phyloP scores from a whole-genome alignment of 1,284 basidiomycete species.

The Sporisorium iseilematis-ciliati region DNA sequence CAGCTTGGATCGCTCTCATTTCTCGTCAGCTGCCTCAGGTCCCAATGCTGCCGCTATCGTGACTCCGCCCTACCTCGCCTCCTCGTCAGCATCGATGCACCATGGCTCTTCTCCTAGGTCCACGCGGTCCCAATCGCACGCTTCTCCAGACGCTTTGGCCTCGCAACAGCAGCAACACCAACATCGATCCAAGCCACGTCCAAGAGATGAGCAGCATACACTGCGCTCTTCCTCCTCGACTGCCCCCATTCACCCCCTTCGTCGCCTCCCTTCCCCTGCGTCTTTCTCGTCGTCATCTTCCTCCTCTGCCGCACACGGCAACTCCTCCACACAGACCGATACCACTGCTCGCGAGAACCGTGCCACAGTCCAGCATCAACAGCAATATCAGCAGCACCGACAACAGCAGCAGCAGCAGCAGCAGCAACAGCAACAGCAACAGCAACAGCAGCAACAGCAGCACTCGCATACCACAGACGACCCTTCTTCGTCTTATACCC shows the following conservation, averaged over 20 bases:
- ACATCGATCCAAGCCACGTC: background rate
- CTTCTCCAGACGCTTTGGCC: constrained; percentile 1
- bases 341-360: background rate
- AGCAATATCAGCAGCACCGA: background rate
- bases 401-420: background rate
- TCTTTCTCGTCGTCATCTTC: background rate
- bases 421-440: background rate
- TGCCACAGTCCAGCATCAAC: background rate
- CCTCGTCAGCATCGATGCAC: background rate
- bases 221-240: background rate
- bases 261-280: background rate
- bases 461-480: background rate
- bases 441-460: background rate
- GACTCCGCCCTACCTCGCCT: background rate
- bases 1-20: constrained; percentile 27
- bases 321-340: constrained; percentile 8
- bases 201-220: constrained; percentile 4
- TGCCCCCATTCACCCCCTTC: background rate
- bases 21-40: constrained; percentile 3
- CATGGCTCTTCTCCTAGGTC: background rate
- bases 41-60: background rate
- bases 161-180: background rate
- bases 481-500: constrained; percentile 13
- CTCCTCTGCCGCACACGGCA: background rate
- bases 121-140: background rate